A percentile compares a stretch with the other conserved stretches of the same genome.
Conservation (phyloP, 139 green algal genomes). For the Chlamydomonas schloesseri region DNA sequence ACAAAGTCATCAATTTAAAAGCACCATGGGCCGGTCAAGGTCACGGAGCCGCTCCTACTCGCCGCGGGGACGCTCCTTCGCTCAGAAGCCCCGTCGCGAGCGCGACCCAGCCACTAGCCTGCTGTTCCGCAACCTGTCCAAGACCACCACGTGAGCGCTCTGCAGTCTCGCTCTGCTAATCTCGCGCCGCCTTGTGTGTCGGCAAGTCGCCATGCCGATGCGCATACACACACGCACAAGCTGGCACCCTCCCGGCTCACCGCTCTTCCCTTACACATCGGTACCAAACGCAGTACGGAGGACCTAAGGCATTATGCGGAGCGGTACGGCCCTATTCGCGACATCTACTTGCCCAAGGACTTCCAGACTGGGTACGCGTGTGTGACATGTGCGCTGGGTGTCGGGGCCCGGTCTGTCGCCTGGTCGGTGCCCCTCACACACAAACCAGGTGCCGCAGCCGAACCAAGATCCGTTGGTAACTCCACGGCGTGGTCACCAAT, state of each 20-base stretch:
- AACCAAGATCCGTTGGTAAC: too few species aligned
- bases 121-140: slow-evolving; percentile 31
- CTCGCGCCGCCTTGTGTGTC: background rate
- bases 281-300: slow-evolving; percentile 2
- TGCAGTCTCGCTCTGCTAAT: too few species aligned
- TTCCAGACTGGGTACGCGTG: slow-evolving; percentile 10
- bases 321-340: slow-evolving; percentile 6
- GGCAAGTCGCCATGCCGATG: background rate
- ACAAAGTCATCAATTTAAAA: too few species aligned
- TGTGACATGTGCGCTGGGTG: too few species aligned
- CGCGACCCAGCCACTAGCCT: background rate
- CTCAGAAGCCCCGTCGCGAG: background rate
- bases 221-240: background rate
- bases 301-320: slow-evolving; percentile 29
- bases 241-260: too few species aligned
- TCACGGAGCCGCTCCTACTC: background rate
- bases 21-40: background rate
- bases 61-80: too few species aligned
- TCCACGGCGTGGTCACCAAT: too few species aligned
- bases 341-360: slow-evolving; percentile 38
- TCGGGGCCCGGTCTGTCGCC: too few species aligned
- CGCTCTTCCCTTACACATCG: too few species aligned
- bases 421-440: too few species aligned
- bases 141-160: slow-evolving; percentile 28
- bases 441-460: too few species aligned